These are phyloP conservation scores for Verticillium nonalfalfae DNA, from an alignment of 2,329 filamentous ascomycete genomes.

Conservation along the genomic window DNA sequence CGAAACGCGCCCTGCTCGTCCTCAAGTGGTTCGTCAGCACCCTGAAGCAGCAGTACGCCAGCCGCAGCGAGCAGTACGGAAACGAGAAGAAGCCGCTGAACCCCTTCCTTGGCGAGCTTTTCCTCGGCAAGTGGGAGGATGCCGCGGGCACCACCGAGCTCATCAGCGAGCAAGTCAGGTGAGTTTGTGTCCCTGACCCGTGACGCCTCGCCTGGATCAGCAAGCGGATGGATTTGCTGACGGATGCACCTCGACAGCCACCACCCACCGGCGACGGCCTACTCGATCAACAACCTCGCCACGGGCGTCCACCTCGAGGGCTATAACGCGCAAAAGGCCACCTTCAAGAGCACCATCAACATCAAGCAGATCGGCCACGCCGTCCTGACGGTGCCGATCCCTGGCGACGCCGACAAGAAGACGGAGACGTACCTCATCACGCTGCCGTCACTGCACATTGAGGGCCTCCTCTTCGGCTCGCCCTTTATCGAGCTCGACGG, in stretches of 20 bases:
- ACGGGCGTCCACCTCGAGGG: slow-evolving; percentile 75
- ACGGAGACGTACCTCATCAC: slow-evolving; percentile 81
- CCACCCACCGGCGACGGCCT: slow-evolving; percentile 91
- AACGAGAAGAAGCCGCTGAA: slow-evolving; percentile 98
- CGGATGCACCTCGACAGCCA: slow-evolving; percentile 44
- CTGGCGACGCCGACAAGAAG: slow-evolving; percentile 20
- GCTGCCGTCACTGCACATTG: slow-evolving; percentile 85
- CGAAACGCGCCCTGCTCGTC: slow-evolving; percentile 80
- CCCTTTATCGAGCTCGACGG: slow-evolving; percentile 91
- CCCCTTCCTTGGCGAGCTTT: slow-evolving; percentile 91
- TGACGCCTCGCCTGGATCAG: no score
- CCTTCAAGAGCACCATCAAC: slow-evolving; percentile 88
- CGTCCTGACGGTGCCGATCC: slow-evolving; percentile 63
- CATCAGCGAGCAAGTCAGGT: slow-evolving; percentile 90
- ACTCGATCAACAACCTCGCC: slow-evolving; percentile 81
- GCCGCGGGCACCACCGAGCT: slow-evolving; percentile 75
- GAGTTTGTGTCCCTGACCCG: slow-evolving; percentile 7
- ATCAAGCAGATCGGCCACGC: slow-evolving; percentile 94
- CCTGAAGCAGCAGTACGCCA: slow-evolving; percentile 77
- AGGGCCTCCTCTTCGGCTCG: slow-evolving; percentile 78
- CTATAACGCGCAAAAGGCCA: slow-evolving; percentile 95
- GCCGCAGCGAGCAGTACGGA: slow-evolving; percentile 69
- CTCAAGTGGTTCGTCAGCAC: slow-evolving; percentile 95
- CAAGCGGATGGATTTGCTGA: no score
- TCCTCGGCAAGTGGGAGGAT: slow-evolving; percentile 86